Conservation (phyloP, 129 eudicot genomes). For the Artemisia tridentata region DNA sequence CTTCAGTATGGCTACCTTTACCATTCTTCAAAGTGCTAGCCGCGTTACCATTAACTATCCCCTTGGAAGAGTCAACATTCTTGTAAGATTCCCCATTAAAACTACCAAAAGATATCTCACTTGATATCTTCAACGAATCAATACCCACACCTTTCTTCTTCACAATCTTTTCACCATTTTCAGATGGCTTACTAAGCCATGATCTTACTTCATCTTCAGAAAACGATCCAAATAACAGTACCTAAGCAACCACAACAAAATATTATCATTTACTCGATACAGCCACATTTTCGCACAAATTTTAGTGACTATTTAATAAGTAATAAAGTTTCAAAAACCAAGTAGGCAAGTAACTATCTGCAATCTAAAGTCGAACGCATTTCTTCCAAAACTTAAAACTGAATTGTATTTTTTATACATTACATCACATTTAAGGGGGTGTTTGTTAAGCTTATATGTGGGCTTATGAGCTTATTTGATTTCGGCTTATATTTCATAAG, state of each 20-base stretch:
- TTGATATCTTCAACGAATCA: slow-evolving; percentile 28
- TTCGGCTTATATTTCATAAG: too few species aligned
- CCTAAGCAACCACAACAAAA: slow-evolving; percentile 33
- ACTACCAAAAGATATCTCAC: slow-evolving; percentile 50
- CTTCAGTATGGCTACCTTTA: slow-evolving; percentile 21
- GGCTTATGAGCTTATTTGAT: too few species aligned
- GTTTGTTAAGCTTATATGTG: too few species aligned
- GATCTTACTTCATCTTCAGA: slow-evolving; percentile 84
- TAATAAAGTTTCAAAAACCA: not conserved
- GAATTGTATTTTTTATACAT: not conserved
- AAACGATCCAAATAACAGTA: slow-evolving; percentile 82
- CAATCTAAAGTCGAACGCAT: not conserved
- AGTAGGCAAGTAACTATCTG: not conserved
- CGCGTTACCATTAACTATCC: slow-evolving; percentile 16
- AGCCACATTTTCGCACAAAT: not conserved
- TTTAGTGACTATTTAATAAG: not conserved
- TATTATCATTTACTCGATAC: not conserved
- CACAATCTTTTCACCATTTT: slow-evolving; percentile 16
- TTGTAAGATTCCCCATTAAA: slow-evolving; percentile 33
- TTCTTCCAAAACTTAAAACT: not conserved
- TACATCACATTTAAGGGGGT: not conserved
- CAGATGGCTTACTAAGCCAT: slow-evolving; percentile 42
- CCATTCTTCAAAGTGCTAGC: slow-evolving; percentile 24
- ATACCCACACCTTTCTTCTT: slow-evolving; percentile 29
- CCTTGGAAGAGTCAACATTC: slow-evolving; percentile 21